A percentile compares a stretch with the other conserved stretches of the same genome.
These are phyloP conservation scores for Eutrema salsugineum DNA, from an alignment of 441 rosid species.

Conservation along the genomic window DNA sequence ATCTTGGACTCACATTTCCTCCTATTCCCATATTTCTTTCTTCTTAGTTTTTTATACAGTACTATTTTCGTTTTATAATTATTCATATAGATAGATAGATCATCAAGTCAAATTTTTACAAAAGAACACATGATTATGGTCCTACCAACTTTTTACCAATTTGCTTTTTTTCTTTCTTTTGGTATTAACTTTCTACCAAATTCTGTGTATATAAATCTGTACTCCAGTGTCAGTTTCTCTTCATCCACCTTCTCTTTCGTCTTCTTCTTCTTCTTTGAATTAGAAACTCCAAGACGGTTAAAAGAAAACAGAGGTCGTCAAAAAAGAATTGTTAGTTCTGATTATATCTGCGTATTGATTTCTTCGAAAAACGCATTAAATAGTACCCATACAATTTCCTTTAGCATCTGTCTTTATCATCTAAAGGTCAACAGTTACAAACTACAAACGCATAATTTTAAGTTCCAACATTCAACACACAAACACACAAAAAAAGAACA, in stretches of 20 bases:
- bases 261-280: neutral
- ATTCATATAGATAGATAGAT: neutral
- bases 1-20: constrained; percentile 20
- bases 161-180: neutral
- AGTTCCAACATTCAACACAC: neutral
- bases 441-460: neutral
- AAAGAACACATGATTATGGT: constrained; percentile 2
- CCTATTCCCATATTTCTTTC: neutral
- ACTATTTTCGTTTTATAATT: neutral
- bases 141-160: constrained; percentile 12
- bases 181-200: neutral
- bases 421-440: neutral
- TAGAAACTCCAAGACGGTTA: neutral
- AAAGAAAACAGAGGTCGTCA: neutral
- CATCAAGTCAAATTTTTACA: neutral
- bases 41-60: neutral
- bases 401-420: neutral
- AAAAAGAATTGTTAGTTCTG: neutral
- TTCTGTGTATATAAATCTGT: constrained; percentile 21
- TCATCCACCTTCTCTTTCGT: constrained; percentile 7
- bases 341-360: neutral
- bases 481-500: neutral
- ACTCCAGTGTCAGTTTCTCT: neutral
- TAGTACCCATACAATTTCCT: neutral
- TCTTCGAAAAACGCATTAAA: neutral